These are phyloP conservation scores for Leccinum pellstonianum DNA, from an alignment of 768 basidiomycete genomes.

Conservation along the genomic window DNA sequence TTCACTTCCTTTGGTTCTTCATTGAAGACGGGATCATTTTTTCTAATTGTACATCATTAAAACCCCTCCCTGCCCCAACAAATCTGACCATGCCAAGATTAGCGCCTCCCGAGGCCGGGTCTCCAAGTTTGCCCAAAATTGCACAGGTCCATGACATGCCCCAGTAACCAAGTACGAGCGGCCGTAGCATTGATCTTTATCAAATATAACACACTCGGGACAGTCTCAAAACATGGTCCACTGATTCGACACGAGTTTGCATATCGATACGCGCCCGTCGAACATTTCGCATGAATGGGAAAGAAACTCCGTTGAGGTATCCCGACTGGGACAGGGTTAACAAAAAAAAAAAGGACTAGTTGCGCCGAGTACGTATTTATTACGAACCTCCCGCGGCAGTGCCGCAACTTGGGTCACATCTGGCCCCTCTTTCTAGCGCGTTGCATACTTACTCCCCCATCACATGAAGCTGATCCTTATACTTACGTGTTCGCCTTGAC, in stretches of 20 bases:
- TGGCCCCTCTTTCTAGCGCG: background rate
- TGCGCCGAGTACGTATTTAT: background rate
- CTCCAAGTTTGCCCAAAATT: background rate
- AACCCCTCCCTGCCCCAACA: background rate
- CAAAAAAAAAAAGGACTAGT: background rate
- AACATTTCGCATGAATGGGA: background rate
- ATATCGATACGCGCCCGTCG: background rate
- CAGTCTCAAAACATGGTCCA: background rate
- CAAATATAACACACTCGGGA: background rate
- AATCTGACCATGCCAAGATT: background rate
- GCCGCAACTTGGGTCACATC: background rate
- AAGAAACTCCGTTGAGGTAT: background rate
- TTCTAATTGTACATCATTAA: background rate
- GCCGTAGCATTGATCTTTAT: background rate
- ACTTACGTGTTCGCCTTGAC: background rate
- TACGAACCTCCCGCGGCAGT: background rate
- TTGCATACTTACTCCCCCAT: background rate
- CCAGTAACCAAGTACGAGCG: background rate
- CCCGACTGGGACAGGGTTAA: background rate
- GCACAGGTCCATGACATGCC: background rate
- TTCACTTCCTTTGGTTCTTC: background rate
- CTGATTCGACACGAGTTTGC: background rate
- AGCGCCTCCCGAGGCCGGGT: background rate
- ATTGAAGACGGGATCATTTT: background rate
- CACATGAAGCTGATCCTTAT: background rate